These are phyloP conservation scores for Lasiodiplodia theobromae DNA, from an alignment of 2,329 filamentous ascomycete species.

Conservation along the genomic window DNA sequence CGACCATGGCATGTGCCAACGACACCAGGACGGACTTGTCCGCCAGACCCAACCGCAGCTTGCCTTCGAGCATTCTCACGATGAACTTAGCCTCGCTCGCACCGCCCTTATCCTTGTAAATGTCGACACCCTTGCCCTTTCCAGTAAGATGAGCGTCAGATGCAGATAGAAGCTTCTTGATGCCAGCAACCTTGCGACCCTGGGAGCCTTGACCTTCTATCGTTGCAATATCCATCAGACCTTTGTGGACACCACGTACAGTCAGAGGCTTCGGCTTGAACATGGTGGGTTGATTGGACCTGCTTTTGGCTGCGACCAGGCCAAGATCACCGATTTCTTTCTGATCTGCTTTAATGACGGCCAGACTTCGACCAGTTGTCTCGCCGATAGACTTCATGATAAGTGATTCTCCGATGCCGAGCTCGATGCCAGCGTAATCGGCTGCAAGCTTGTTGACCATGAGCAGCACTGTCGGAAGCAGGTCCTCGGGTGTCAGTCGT, in stretches of 20 bases:
- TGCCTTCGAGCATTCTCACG: conserved; percentile 91
- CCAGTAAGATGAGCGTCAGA: conserved; percentile 77
- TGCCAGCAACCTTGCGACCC: conserved; percentile 86
- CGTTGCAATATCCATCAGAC: conserved; percentile 86
- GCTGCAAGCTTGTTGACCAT: conserved; percentile 99
- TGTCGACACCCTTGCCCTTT: conserved; percentile 76
- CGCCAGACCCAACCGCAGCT: conserved; percentile 87
- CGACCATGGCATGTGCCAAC: conserved; percentile 85
- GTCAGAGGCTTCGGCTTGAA: conserved; percentile 95
- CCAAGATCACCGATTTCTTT: conserved; percentile 96
- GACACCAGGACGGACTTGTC: conserved; percentile 92
- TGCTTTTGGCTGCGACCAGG: conserved; percentile 92
- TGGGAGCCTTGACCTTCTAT: conserved; percentile 87
- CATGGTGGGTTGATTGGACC: conserved; percentile 95
- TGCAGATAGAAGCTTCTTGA: conserved; percentile 95
- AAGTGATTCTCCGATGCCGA: conserved; percentile 97
- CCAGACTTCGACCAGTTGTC: conserved; percentile 84
- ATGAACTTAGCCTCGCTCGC: conserved; percentile 95
- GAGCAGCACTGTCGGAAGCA: conserved; percentile 85
- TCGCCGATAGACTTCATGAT: conserved; percentile 99
- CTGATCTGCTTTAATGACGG: conserved; percentile 93
- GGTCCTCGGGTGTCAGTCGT: conserved; percentile 83
- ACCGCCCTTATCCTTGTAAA: conserved; percentile 89
- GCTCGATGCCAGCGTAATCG: conserved; percentile 93
- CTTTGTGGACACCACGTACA: conserved; percentile 83